Evolutionary conservation across 2,329 filamentous ascomycete genomes (phyloP).

Genomic region (Neospermospora avenae): DNA sequence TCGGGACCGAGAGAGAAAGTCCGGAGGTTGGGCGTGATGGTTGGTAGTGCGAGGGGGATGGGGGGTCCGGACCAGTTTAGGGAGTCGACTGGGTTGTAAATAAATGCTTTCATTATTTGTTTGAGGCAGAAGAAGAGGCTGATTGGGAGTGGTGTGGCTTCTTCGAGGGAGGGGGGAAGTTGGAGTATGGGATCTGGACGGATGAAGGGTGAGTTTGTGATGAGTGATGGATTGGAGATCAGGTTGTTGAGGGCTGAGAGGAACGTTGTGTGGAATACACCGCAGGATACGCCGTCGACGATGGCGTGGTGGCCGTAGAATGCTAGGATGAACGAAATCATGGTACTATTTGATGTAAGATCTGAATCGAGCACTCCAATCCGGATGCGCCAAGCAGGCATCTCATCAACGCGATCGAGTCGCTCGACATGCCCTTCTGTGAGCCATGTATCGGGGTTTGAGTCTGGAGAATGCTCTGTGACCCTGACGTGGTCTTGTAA

Average conservation of each 20-base stretch:
- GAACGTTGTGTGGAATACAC: constrained; percentile 49
- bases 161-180: constrained; percentile 23
- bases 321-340: constrained; percentile 32
- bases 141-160: constrained; percentile 29
- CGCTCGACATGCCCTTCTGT: constrained; percentile 10
- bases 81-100: constrained; percentile 17
- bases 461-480: constrained; percentile 9
- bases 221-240: constrained; percentile 10
- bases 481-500: constrained; percentile 18
- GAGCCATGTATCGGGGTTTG: constrained; percentile 15
- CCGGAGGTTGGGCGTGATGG: constrained; percentile 9
- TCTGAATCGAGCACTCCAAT: constrained; percentile 4
- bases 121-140: constrained; percentile 42
- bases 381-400: constrained; percentile 21
- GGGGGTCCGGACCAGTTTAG: constrained; percentile 16
- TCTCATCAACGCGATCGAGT: constrained; percentile 11
- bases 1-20: constrained; percentile 11
- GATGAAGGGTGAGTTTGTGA: constrained; percentile 13
- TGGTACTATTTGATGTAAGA: not conserved
- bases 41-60: not conserved
- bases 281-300: constrained; percentile 48
- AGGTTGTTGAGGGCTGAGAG: constrained; percentile 41
- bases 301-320: constrained; percentile 53
- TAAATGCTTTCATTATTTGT: constrained; percentile 41
- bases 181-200: constrained; percentile 28